A percentile compares a stretch with the other conserved stretches of the same genome.
phyloP scores from a whole-genome alignment of 192 early-diverging fungal species.

The Pilaira anomala region DNA sequence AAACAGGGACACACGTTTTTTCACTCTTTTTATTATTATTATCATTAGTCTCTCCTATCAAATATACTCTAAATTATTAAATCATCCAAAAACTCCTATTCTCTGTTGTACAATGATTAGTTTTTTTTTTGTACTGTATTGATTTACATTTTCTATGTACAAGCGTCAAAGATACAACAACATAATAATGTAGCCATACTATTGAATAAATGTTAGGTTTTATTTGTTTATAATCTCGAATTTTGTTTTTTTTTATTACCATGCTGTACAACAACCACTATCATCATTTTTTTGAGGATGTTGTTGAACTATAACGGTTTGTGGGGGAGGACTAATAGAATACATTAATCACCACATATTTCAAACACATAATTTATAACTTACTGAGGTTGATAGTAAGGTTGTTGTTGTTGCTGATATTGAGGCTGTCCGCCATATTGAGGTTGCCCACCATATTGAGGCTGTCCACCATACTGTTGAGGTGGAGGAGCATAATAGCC shows the following conservation, averaged over 20 bases:
- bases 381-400: conserved; percentile 32
- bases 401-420: too few species aligned
- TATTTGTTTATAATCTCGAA: neutral
- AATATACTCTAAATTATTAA: too few species aligned
- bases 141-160: conserved; percentile 1
- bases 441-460: too few species aligned
- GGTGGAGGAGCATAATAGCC: conserved; percentile 16
- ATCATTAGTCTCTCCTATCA: too few species aligned
- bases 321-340: conserved; percentile 25
- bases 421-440: too few species aligned
- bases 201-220: neutral
- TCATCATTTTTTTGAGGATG: conserved; percentile 18
- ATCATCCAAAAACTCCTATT: too few species aligned
- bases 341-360: neutral
- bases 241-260: conserved; percentile 9
- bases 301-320: conserved; percentile 22
- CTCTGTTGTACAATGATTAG: too few species aligned
- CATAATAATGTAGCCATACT: conserved; percentile 29
- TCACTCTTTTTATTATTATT: too few species aligned
- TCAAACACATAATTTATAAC: neutral
- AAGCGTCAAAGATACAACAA: conserved; percentile 23
- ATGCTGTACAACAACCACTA: conserved; percentile 26
- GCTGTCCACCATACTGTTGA: neutral
- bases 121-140: neutral
- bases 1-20: too few species aligned